A percentile compares a stretch with the other conserved stretches of the same genome.
These are phyloP conservation scores for Syzygium jambos DNA, from an alignment of 345 rosid species.

Conservation along the genomic window DNA sequence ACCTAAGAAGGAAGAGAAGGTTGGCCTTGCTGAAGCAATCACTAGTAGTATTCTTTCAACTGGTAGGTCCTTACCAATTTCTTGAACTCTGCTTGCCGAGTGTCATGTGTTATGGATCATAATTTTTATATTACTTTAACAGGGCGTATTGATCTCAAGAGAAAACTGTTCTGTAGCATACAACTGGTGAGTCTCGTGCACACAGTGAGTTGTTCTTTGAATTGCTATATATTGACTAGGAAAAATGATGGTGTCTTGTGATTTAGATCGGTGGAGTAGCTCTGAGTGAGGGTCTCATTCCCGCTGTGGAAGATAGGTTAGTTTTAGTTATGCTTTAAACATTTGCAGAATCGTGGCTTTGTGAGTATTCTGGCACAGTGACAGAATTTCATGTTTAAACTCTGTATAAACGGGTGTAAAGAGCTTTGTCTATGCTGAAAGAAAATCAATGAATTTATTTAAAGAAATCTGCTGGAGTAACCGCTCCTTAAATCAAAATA, in stretches of 20 bases:
- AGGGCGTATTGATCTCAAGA: conserved; percentile 91
- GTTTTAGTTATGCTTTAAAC: not conserved
- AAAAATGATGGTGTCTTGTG: conserved; percentile 15
- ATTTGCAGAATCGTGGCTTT: not conserved
- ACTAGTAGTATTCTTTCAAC: conserved; percentile 76
- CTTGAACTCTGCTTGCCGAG: not conserved
- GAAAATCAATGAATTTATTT: not conserved
- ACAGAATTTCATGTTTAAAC: not conserved
- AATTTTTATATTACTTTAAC: conserved; percentile 7
- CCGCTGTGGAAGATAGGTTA: conserved; percentile 85
- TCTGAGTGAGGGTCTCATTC: conserved; percentile 60
- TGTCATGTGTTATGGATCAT: conserved; percentile 4
- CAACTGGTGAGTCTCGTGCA: conserved; percentile 50
- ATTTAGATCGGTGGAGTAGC: conserved; percentile 90
- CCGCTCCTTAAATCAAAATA: not conserved
- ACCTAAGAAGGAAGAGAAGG: conserved; percentile 91
- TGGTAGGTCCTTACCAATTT: conserved; percentile 31
- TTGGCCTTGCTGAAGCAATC: conserved; percentile 95
- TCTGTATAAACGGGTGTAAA: not conserved
- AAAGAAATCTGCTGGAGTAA: not conserved
- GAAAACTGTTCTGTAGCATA: conserved; percentile 82
- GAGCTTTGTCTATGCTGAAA: not conserved
- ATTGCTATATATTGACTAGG: not conserved
- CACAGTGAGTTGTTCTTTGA: not conserved
- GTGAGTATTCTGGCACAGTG: not conserved